Conservation (phyloP, 2,329 filamentous ascomycete genomes). For the Exophiala alcalophila region DNA sequence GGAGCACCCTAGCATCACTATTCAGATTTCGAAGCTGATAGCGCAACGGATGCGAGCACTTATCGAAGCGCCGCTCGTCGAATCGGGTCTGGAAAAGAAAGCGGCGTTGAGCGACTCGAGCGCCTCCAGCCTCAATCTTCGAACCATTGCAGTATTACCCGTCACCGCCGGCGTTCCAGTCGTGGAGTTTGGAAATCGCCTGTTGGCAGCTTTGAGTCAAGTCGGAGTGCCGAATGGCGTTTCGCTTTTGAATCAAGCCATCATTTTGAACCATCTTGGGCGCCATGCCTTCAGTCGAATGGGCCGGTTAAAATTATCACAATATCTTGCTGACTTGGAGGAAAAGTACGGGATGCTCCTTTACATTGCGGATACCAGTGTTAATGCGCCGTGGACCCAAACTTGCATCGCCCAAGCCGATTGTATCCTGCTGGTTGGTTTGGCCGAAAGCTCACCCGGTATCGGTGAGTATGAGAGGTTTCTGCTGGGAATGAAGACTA, state of each 20-base stretch:
- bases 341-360: conserved; percentile 95
- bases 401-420: conserved; percentile 97
- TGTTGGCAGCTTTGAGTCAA: conserved; percentile 84
- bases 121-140: conserved; percentile 84
- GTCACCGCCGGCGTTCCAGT: conserved; percentile 90
- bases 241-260: conserved; percentile 86
- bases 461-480: conserved; percentile 98
- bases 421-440: conserved; percentile 86
- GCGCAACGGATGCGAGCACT: conserved; percentile 88
- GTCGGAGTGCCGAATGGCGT: conserved; percentile 87
- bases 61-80: conserved; percentile 73
- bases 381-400: conserved; percentile 97
- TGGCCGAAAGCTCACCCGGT: conserved; percentile 82
- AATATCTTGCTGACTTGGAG: conserved; percentile 93
- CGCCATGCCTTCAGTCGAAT: conserved; percentile 96
- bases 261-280: conserved; percentile 90
- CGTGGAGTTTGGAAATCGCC: conserved; percentile 84
- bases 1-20: conserved; percentile 96
- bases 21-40: conserved; percentile 98
- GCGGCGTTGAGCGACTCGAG: conserved; percentile 39
- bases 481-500: conserved; percentile 94
- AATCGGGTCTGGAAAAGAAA: conserved; percentile 60
- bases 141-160: conserved; percentile 88
- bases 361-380: conserved; percentile 93
- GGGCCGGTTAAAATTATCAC: conserved; percentile 91